phyloP scores from a whole-genome alignment of 441 rosid species.

The Croton setiger region DNA sequence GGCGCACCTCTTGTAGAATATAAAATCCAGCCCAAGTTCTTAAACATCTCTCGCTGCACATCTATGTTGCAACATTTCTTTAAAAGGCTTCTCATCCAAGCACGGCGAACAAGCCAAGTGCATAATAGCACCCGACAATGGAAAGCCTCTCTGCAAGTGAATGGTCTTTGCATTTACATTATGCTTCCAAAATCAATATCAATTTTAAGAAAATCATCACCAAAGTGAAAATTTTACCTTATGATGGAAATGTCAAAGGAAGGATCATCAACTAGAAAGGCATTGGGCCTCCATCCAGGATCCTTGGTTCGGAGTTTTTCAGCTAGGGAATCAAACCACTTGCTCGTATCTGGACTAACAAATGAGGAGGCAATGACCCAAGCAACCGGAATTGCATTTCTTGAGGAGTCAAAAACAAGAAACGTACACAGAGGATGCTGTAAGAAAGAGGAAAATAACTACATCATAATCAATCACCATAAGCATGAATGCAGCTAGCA shows the following conservation, averaged over 20 bases:
- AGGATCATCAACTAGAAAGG: slow-evolving; percentile 48
- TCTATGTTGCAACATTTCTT: slow-evolving; percentile 44
- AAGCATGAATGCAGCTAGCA: slow-evolving; percentile 6
- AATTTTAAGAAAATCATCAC: slow-evolving; percentile 5
- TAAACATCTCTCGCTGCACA: slow-evolving; percentile 48
- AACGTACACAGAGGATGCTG: slow-evolving; percentile 50
- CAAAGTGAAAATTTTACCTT: slow-evolving; percentile 30
- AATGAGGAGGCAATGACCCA: slow-evolving; percentile 51
- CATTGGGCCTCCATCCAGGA: slow-evolving; percentile 44
- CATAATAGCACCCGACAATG: slow-evolving; percentile 44
- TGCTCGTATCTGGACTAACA: slow-evolving; percentile 34
- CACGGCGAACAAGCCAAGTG: slow-evolving; percentile 46
- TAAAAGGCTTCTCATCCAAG: slow-evolving; percentile 49
- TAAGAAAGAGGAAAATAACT: slow-evolving; percentile 16
- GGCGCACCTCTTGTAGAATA: slow-evolving; percentile 37
- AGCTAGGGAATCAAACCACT: slow-evolving; percentile 49
- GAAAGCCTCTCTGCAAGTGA: slow-evolving; percentile 46
- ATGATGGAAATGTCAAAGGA: slow-evolving; percentile 34
- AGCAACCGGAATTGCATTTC: slow-evolving; percentile 53
- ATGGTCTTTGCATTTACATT: slow-evolving; percentile 17
- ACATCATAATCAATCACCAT: slow-evolving; percentile 16
- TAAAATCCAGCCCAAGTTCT: slow-evolving; percentile 45
- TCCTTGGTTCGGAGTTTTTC: slow-evolving; percentile 46
- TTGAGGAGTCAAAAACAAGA: slow-evolving; percentile 46
- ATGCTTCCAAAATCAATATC: slow-evolving; percentile 9